Conservation (phyloP, 352 stramenopile genomes). For the Elongisporangium prolatum region DNA sequence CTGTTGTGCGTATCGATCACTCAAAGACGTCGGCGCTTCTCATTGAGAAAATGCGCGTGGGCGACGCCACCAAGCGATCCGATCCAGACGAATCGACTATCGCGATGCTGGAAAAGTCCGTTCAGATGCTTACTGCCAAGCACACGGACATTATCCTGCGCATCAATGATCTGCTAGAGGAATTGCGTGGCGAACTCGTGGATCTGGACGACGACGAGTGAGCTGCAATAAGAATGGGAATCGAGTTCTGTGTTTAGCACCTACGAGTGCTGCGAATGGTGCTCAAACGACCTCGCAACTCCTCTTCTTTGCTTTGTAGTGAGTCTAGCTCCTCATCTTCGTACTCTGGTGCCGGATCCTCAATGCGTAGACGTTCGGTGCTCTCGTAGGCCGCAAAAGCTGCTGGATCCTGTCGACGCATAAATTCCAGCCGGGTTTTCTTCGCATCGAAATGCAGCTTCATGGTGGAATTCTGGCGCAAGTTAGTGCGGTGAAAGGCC, state of each 20-base stretch:
- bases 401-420: conserved; percentile 53
- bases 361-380: conserved; percentile 32
- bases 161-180: conserved; percentile 81
- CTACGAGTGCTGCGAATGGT: conserved; percentile 32
- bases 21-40: conserved; percentile 66
- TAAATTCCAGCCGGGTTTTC: conserved; percentile 62
- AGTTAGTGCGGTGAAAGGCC: conserved; percentile 43
- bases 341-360: conserved; percentile 44
- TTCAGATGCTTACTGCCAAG: conserved; percentile 42
- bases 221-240: conserved; percentile 2
- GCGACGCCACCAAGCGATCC: conserved; percentile 23
- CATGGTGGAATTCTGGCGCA: conserved; percentile 67
- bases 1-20: conserved; percentile 3
- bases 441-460: conserved; percentile 73
- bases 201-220: conserved; percentile 32
- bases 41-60: conserved; percentile 77
- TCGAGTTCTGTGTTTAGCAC: conserved; percentile 1
- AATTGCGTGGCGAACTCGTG: conserved; percentile 49
- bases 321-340: conserved; percentile 41
- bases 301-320: conserved; percentile 43
- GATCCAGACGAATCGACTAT: conserved; percentile 45
- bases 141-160: conserved; percentile 57
- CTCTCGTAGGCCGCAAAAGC: conserved; percentile 47
- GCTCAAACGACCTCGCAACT: conserved; percentile 48
- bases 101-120: conserved; percentile 58